Percentiles rank a stretch among this genome's conserved stretches.
Conservation (phyloP, 2,329 filamentous ascomycete genomes). For the Paecilomyces variotii region DNA sequence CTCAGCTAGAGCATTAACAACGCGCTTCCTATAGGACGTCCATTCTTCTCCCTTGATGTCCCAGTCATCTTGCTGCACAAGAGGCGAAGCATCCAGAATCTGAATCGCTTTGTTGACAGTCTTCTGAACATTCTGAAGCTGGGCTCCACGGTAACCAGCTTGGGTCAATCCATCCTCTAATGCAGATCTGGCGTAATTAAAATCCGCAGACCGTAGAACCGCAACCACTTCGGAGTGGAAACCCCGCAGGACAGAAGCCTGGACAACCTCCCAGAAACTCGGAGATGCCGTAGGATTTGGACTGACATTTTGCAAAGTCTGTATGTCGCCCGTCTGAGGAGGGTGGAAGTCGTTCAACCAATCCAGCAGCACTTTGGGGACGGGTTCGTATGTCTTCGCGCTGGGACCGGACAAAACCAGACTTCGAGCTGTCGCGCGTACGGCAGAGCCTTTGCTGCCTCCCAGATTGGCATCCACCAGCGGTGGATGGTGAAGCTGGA, state of each 20-base stretch:
- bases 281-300: constrained; percentile 69
- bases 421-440: constrained; percentile 18
- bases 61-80: constrained; percentile 59
- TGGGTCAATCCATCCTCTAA: constrained; percentile 55
- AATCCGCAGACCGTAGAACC: constrained; percentile 66
- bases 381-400: constrained; percentile 31
- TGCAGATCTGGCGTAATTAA: constrained; percentile 63
- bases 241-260: constrained; percentile 65
- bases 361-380: constrained; percentile 71
- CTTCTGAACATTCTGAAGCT: constrained; percentile 69
- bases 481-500: constrained; percentile 69
- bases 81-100: constrained; percentile 67
- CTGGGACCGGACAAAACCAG: constrained; percentile 20
- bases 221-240: constrained; percentile 59
- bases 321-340: constrained; percentile 59
- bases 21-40: constrained; percentile 71
- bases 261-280: constrained; percentile 81
- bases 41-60: constrained; percentile 74
- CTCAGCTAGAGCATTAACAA: constrained; percentile 59
- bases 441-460: constrained; percentile 14
- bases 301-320: constrained; percentile 53
- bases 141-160: constrained; percentile 62
- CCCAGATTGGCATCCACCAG: constrained; percentile 18
- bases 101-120: constrained; percentile 62
- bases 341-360: constrained; percentile 76